Evolutionary conservation across 192 early-diverging fungal genomes (phyloP), one percentile per base, ranked within the genome.

Genomic region (Coemansia sp.): DNA sequence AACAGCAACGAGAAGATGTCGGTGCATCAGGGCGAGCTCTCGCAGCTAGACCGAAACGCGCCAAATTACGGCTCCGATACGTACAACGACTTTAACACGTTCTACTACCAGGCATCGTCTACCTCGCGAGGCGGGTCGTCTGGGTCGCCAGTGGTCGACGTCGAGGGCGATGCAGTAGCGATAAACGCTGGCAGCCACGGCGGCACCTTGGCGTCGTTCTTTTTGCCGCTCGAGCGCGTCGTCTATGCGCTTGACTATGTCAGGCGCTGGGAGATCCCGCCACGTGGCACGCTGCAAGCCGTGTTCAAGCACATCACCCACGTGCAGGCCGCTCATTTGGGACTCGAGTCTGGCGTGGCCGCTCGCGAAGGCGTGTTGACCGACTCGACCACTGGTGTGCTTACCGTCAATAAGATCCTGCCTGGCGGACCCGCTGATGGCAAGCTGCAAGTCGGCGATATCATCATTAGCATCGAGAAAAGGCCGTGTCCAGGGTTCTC

Each of bases 1-100:
- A 86, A 91, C 63, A 86, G 87, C 40, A 88, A 87, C n/a, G 92
- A 94, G 60, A 92, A 92, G 59, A 82, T 92, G 47, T 88, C 88
- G 24, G 91, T 92, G 62, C 71, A 90, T 37, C 85, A 89, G 19
- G 92, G 92, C 27, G 89, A 89, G 11, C 56, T 94, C 12, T 89
- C 92, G 15, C 82, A 91, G 42, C 68, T 91, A 19, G 90, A 94
- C 74, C 75, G 92, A 25, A 88, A 86, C 54, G 86, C 85, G 0
- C 89, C 89, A 3, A 81, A 88, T 24, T 91, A 91, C 43, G 85
- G 84, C 17, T 10, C 27, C 7, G 14, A 38, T 6, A 19, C 36
- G 60, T 78, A 78, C 60, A 88, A 85, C 43, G 92, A 93, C 59
- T 88, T 91, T 64, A 94, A 92, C 62, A 92, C 91, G 0, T 94